phyloP scores from a whole-genome alignment of 2,329 filamentous ascomycete species.

The Amphichorda felina region DNA sequence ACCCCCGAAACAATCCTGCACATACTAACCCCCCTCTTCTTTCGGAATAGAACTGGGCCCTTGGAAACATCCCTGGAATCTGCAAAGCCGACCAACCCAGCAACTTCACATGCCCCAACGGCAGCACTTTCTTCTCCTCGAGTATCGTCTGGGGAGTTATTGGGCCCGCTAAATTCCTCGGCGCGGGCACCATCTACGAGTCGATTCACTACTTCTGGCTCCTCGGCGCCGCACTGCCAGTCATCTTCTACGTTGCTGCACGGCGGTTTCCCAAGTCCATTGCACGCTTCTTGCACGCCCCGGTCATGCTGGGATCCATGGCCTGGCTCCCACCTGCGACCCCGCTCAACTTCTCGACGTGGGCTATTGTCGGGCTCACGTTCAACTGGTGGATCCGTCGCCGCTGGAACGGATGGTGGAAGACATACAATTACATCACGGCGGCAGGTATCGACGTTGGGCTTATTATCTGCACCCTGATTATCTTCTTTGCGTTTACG shows the following conservation, averaged over 20 bases:
- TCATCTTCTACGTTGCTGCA: constrained; percentile 35
- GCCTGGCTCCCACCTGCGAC: constrained; percentile 42
- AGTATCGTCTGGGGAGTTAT: constrained; percentile 52
- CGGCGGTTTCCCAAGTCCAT: constrained; percentile 31
- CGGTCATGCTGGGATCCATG: constrained; percentile 38
- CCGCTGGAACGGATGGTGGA: constrained; percentile 43
- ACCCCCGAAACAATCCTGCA: constrained; percentile 21
- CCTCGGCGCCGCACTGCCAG: constrained; percentile 34
- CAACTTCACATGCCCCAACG: constrained; percentile 43
- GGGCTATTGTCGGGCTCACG: constrained; percentile 40
- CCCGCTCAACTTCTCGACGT: constrained; percentile 40
- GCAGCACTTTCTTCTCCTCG: constrained; percentile 47
- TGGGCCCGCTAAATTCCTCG: constrained; percentile 23
- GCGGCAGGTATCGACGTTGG: too few species aligned
- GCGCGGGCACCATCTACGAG: constrained; percentile 28
- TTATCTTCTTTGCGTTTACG: too few species aligned
- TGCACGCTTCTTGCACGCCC: constrained; percentile 37
- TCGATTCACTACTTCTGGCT: constrained; percentile 44
- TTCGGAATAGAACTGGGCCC: too few species aligned
- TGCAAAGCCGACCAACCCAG: constrained; percentile 35
- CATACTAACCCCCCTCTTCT: constrained; percentile 21
- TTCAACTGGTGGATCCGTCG: constrained; percentile 42
- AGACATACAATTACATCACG: too few species aligned
- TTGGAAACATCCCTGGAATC: constrained; percentile 37
- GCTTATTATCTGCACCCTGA: too few species aligned